These are phyloP conservation scores for Kokia cookei DNA, from an alignment of 441 rosid species.

Conservation along the genomic window DNA sequence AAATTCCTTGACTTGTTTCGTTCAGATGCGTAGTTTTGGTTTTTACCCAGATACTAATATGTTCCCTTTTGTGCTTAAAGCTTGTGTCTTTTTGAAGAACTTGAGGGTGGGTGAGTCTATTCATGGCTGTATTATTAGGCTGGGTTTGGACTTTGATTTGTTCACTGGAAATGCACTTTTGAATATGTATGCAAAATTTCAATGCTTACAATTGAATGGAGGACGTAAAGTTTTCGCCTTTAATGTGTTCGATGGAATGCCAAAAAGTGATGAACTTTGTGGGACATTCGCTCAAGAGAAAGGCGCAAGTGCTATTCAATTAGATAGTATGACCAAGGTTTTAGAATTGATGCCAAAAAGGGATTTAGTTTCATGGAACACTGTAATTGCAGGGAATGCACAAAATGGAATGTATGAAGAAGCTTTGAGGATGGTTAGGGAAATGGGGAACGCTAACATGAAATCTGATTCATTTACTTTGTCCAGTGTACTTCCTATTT, in stretches of 20 bases:
- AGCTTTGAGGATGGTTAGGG: constrained; percentile 45
- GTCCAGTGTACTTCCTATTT: constrained; percentile 53
- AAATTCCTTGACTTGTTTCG: constrained; percentile 39
- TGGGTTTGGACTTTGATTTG: constrained; percentile 59
- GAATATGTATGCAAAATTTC: constrained; percentile 70
- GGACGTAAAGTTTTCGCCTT: neutral
- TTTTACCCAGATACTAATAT: constrained; percentile 54
- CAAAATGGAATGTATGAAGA: constrained; percentile 49
- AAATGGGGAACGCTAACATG: constrained; percentile 35
- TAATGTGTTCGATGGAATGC: constrained; percentile 34
- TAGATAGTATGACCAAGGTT: constrained; percentile 42
- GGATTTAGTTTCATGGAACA: constrained; percentile 63
- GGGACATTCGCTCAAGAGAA: neutral
- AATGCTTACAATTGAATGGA: neutral
- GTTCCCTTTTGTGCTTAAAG: constrained; percentile 67
- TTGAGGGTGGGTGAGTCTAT: constrained; percentile 63
- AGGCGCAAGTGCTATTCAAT: neutral
- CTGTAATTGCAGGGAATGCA: constrained; percentile 46
- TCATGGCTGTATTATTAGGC: constrained; percentile 62
- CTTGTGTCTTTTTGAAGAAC: constrained; percentile 49
- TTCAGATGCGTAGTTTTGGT: constrained; percentile 54
- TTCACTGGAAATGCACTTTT: constrained; percentile 72
- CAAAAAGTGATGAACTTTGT: constrained; percentile 11
- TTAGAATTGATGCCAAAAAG: constrained; percentile 47
- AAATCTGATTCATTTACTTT: constrained; percentile 57